phyloP scores from a whole-genome alignment of 768 basidiomycete species.

The Tulasnella sp. region DNA sequence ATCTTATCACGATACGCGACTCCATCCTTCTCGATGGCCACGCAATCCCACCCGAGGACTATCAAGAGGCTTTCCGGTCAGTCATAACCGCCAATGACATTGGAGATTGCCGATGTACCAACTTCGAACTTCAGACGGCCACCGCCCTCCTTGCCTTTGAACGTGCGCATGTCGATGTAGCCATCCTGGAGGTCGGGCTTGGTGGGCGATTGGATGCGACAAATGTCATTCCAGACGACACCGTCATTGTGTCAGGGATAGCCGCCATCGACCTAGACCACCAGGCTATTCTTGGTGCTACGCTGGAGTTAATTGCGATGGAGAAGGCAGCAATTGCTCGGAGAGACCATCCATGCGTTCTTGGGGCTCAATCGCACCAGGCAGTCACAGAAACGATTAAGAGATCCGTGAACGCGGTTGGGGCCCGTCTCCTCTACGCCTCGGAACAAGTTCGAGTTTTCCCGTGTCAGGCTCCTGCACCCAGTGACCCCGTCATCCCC shows the following conservation, averaged over 20 bases:
- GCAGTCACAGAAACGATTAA: conserved; percentile 36
- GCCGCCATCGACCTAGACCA: conserved; percentile 91
- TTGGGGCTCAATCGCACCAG: conserved; percentile 54
- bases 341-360: conserved; percentile 49
- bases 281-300: conserved; percentile 77
- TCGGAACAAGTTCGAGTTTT: conserved; percentile 26
- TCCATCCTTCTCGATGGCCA: conserved; percentile 59
- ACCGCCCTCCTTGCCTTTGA: conserved; percentile 76
- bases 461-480: background rate
- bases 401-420: conserved; percentile 37
- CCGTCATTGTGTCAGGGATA: conserved; percentile 68
- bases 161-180: conserved; percentile 58
- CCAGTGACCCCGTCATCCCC: background rate
- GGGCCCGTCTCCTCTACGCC: conserved; percentile 33
- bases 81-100: conserved; percentile 46
- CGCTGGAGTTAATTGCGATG: conserved; percentile 60
- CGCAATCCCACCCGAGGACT: conserved; percentile 45
- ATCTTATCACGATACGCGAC: conserved; percentile 71
- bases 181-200: conserved; percentile 90
- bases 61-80: conserved; percentile 37
- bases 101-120: conserved; percentile 45
- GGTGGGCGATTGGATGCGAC: conserved; percentile 91
- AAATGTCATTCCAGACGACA: conserved; percentile 67
- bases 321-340: conserved; percentile 83
- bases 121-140: conserved; percentile 80